phyloP scores from a whole-genome alignment of 495 filamentous ascomycete species.

The Jackrogersella multiformis region DNA sequence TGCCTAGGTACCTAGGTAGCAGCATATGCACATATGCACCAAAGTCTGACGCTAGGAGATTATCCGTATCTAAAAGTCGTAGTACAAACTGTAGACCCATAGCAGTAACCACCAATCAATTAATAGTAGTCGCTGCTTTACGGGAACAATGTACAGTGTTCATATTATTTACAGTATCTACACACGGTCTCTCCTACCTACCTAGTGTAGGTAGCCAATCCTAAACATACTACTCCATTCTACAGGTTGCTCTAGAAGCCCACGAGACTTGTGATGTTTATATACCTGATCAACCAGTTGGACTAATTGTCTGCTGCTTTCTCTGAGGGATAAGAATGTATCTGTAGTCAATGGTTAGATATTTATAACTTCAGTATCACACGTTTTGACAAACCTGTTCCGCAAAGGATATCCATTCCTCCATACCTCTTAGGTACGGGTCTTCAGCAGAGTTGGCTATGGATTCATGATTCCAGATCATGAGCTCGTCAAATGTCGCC shows the following conservation, averaged over 20 bases:
- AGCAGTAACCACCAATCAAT: no score
- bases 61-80: slow-evolving; percentile 18
- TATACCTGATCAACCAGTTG: background rate
- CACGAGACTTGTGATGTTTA: background rate
- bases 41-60: slow-evolving; percentile 16
- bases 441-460: slow-evolving; percentile 59
- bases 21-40: no score
- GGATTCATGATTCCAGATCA: slow-evolving; percentile 84
- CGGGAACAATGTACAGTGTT: background rate
- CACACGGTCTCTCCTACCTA: background rate
- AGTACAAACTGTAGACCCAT: no score
- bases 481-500: slow-evolving; percentile 77
- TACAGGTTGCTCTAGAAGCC: background rate
- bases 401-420: slow-evolving; percentile 87
- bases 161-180: background rate
- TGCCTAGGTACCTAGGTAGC: no score
- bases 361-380: background rate
- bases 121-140: background rate
- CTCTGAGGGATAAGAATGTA: slow-evolving; percentile 36
- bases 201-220: no score
- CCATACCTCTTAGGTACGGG: slow-evolving; percentile 68
- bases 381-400: slow-evolving; percentile 54
- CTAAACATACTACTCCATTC: background rate
- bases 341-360: slow-evolving; percentile 25
- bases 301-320: background rate